A percentile compares a stretch with the other conserved stretches of the same genome.
These are phyloP conservation scores for Tylopilus plumbeoviolaceoides DNA, from an alignment of 768 basidiomycete species.

Conservation along the genomic window DNA sequence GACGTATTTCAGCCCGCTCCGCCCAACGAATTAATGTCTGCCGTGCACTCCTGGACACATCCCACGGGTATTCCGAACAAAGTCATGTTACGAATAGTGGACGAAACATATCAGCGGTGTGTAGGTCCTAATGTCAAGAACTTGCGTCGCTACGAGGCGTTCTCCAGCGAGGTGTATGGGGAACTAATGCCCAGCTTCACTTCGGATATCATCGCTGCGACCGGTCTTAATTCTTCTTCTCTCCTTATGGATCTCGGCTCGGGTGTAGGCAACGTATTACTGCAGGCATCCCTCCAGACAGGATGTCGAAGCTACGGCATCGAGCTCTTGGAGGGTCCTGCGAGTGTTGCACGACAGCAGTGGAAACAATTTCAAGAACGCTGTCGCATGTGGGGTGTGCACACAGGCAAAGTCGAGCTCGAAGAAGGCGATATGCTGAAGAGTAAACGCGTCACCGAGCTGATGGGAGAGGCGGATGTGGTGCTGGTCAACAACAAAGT, in stretches of 20 bases:
- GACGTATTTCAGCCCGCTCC: constrained; percentile 45
- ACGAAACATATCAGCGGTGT: constrained; percentile 90
- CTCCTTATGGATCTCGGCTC: constrained; percentile 83
- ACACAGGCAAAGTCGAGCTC: constrained; percentile 68
- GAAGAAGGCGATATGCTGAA: constrained; percentile 85
- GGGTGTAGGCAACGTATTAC: constrained; percentile 81
- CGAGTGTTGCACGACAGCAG: constrained; percentile 74
- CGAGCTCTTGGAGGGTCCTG: constrained; percentile 74
- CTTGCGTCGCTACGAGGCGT: constrained; percentile 76
- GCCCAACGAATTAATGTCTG: constrained; percentile 46
- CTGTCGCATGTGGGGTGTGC: constrained; percentile 89
- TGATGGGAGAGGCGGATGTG: constrained; percentile 82
- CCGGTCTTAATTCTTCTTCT: constrained; percentile 48
- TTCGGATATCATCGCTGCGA: constrained; percentile 48
- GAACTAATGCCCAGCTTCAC: constrained; percentile 81
- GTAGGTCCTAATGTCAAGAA: constrained; percentile 87
- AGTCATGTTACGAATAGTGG: constrained; percentile 71
- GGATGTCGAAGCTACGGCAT: constrained; percentile 78
- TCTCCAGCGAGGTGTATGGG: constrained; percentile 85
- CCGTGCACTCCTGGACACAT: constrained; percentile 42
- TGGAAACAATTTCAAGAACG: constrained; percentile 69
- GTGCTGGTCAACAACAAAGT: constrained; percentile 89
- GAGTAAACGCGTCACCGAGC: constrained; percentile 58
- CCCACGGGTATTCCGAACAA: constrained; percentile 53
- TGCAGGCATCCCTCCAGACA: constrained; percentile 77